phyloP scores from a whole-genome alignment of 768 basidiomycete species.

The Termitomyces sp. region DNA sequence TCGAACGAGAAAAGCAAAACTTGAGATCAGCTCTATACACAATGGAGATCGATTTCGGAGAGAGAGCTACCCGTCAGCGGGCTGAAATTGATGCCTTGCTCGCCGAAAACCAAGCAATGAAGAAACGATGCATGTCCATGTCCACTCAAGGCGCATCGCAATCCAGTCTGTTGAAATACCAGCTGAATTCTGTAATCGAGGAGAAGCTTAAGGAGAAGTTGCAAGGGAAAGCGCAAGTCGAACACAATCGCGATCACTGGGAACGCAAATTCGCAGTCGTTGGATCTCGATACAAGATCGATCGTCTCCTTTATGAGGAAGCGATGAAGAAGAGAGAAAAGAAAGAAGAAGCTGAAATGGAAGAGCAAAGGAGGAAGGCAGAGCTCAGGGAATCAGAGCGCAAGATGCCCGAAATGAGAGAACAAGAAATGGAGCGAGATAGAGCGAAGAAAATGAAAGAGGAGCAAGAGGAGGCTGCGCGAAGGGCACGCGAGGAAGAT shows the following conservation, averaged over 20 bases:
- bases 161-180: background rate
- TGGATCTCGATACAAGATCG: background rate
- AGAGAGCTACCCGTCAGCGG: background rate
- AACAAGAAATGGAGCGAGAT: background rate
- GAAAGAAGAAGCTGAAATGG: background rate
- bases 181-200: background rate
- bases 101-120: background rate
- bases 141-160: background rate
- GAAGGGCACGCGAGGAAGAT: background rate
- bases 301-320: background rate
- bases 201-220: background rate
- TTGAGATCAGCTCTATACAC: background rate
- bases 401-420: background rate
- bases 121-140: background rate
- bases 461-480: background rate
- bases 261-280: background rate
- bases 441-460: background rate
- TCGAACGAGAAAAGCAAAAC: background rate
- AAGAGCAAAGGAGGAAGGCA: background rate
- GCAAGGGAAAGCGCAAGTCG: background rate
- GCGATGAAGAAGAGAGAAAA: background rate
- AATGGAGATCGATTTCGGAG: background rate
- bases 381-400: background rate
- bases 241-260: background rate
- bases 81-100: background rate